Base-by-base conservation (phyloP, 306 rosid species). In the Pueraria montana region DNA sequence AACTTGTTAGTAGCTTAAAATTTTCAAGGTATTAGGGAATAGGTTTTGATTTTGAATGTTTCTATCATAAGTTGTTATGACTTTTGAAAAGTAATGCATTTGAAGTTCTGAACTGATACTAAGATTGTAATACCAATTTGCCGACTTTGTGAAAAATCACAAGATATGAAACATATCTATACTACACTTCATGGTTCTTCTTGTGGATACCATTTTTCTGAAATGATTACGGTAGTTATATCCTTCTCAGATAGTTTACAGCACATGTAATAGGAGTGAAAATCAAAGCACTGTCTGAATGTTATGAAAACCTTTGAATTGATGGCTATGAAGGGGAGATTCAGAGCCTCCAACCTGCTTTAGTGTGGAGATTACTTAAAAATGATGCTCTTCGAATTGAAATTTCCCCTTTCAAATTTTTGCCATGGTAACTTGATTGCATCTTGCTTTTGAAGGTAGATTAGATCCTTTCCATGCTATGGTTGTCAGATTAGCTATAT, bases 301-400 rank as follows among this genome's bases (percentile, higher is more conserved):
- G 40, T 24, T 36, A 36, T 26, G 27, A 43, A 32, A 77, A 46
- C 61, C 32, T 16, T 45, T 38, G 46, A 2, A 26, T 77, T 74
- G 55, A 77, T 62, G 72, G 68, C 27, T 77, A 53, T 30, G 81
- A 63, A 48, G 34, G 49, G n/a, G 43, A 18, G 55, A 11, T 23
- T 55, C n/a, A 36, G 40, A 23, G 38, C 34, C 63, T 58, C 7
- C 30, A 3, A 1, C 67, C n/a, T 14, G 6, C 43, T 4, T 16
- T 59, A 8, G n/a, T 74, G 38, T 71, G 10, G 36, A 11, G 34
- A 56, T 74, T n/a, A 42, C 55, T 75, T 56, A 42, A 58, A 11
- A 23, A 59, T 23, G 16, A 59, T 27, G 17, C 48, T 72, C 69
- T 56, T 80, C 64, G 58, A 52, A 52, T 52, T 53, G 4, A 20